phyloP scores from a whole-genome alignment of 2,329 filamentous ascomycete genomes.

The Trichoderma pleuroti region DNA sequence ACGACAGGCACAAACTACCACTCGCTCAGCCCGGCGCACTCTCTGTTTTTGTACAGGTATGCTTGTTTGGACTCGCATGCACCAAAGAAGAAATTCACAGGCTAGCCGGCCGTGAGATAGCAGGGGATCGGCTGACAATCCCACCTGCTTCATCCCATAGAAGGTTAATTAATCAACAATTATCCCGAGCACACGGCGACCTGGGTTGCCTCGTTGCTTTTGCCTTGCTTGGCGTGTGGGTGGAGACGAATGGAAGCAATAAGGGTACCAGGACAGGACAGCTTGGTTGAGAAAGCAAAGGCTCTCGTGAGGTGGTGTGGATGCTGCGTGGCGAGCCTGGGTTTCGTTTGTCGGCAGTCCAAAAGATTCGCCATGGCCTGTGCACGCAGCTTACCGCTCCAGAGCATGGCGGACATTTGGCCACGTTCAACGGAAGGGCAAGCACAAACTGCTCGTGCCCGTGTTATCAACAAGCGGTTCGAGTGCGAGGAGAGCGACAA shows the following conservation, averaged over 20 bases:
- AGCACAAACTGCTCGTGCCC: background rate
- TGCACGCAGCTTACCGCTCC: conserved; percentile 17
- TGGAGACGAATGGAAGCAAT: conserved; percentile 3
- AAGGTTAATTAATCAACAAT: conserved; percentile 16
- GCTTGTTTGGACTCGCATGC: background rate
- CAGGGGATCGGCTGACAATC: conserved; percentile 16
- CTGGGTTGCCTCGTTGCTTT: conserved; percentile 12
- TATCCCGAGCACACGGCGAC: conserved; percentile 14
- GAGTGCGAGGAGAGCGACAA: background rate
- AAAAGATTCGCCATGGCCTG: conserved; percentile 21
- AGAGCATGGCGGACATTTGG: background rate
- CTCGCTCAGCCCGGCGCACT: background rate
- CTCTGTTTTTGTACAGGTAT: background rate
- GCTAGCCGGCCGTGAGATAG: background rate
- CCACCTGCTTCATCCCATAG: background rate
- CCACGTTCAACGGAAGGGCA: background rate
- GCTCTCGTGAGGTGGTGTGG: conserved; percentile 5
- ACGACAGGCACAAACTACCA: background rate
- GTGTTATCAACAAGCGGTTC: background rate
- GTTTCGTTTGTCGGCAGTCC: conserved; percentile 18
- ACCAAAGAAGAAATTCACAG: background rate
- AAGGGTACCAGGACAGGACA: background rate
- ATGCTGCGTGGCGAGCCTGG: background rate
- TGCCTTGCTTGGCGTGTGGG: conserved; percentile 4
- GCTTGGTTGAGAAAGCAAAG: background rate